Conservation (phyloP, 163 green algal species). For the Botryococcus braunii region DNA sequence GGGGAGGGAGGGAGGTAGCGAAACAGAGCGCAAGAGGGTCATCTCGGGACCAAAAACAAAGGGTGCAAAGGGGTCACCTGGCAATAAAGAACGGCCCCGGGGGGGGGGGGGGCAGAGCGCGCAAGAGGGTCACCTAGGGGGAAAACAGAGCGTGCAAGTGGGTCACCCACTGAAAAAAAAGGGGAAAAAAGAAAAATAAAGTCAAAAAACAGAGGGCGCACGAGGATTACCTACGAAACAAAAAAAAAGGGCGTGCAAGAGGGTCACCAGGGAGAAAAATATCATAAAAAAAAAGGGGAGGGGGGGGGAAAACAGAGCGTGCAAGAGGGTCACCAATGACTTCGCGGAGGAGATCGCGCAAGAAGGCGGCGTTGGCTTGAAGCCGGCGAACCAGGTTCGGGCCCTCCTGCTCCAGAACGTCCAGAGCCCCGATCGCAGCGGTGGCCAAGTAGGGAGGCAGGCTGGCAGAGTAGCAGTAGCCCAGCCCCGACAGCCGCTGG, state of each 20-base stretch:
- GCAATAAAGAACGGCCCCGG: neutral
- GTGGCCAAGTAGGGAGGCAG: slow-evolving; percentile 90
- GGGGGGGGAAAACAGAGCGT: neutral
- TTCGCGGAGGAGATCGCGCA: neutral
- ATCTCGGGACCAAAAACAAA: neutral
- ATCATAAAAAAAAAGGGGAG: neutral
- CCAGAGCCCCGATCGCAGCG: slow-evolving; percentile 27
- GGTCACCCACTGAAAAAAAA: too few species aligned
- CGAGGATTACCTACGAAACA: neutral
- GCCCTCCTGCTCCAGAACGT: slow-evolving; percentile 13
- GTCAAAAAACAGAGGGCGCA: neutral
- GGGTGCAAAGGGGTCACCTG: neutral
- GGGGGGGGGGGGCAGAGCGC: neutral
- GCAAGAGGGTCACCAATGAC: slow-evolving; percentile 1
- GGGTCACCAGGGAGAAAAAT: neutral
- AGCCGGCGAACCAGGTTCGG: neutral
- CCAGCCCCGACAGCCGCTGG: slow-evolving; percentile 75
- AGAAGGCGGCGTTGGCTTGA: neutral
- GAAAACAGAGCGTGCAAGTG: neutral
- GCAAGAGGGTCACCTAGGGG: neutral
- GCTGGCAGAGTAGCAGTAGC: slow-evolving; percentile 94
- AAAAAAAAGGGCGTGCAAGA: neutral
- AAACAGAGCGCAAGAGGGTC: neutral
- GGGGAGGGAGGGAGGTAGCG: too few species aligned
- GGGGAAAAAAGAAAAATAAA: neutral